Base-by-base conservation (phyloP, 306 rosid species). In the Arachis hypogaea region DNA sequence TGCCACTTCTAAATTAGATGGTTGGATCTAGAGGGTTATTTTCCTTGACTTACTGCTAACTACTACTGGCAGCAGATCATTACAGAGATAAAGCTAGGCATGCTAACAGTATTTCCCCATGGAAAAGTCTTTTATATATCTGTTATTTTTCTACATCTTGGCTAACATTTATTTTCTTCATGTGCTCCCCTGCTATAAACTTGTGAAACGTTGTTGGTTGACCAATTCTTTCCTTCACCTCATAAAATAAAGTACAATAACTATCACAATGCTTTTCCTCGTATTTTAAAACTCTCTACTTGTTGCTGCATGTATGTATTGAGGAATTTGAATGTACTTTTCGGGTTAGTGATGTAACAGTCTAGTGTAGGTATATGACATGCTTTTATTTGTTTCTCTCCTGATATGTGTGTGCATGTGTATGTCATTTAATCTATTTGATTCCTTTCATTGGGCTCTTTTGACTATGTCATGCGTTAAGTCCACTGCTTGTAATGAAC, bases 331-430 rank as follows among this genome's bases (percentile, higher is more conserved):
- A 7, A 7, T n/a, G 69, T 63, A 51, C 56, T 57, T 49, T 63
- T 41, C 71, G 40, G 65, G 42, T 50, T 46, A 60, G 18, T 65
- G 58, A 11, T 28, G 51, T 49, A 51, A 64, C 49, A 8, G 30
- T 70, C 45, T 59, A 18, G 14, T 30, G 49, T 28, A 59, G 55
- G 57, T 68, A 45, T 59, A 51, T 1, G 0, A 3, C 69, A 63
- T 73, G 82, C 40, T 67, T 67, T 61, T 63, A 59, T 11, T 57
- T 70, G 9, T 46, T 60, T 61, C 16, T 74, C 61, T 60, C 51
- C 42, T 18, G 41, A 69, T 29, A 30, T 51, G 11, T 49, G 12
- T 47, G n/a, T 49, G 6, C n/a, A 5, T 52, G 29, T 52, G 16
- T 14, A 6, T 5, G 56, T 49, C 56, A 54, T 38, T 51, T 68